Conservation (phyloP, 352 stramenopile species). For the Globisporangium lucens region DNA sequence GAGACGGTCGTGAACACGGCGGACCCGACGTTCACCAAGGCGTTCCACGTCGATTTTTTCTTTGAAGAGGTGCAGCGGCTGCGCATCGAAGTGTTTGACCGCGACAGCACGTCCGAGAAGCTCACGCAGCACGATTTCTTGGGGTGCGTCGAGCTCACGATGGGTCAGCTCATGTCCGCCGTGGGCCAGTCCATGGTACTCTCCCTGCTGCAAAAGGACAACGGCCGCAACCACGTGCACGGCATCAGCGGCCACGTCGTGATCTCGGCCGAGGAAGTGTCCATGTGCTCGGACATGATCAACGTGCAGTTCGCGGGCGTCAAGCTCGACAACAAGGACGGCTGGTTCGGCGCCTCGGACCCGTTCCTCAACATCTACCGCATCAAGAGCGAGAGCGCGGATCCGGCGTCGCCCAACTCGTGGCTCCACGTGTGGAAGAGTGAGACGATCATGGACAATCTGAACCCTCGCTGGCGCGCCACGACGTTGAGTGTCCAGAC, state of each 20-base stretch:
- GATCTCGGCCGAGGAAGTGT: conserved; percentile 72
- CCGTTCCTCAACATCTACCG: conserved; percentile 79
- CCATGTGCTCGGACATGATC: conserved; percentile 56
- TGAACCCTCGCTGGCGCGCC: conserved; percentile 59
- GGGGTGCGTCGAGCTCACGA: conserved; percentile 71
- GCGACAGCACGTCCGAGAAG: conserved; percentile 59
- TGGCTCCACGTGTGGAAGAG: conserved; percentile 73
- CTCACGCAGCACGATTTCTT: conserved; percentile 68
- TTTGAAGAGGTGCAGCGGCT: conserved; percentile 83
- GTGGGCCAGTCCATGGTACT: conserved; percentile 58
- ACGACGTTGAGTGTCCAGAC: conserved; percentile 57
- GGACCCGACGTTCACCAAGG: conserved; percentile 67
- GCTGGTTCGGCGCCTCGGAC: conserved; percentile 73
- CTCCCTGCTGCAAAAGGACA: conserved; percentile 50
- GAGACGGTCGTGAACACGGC: conserved; percentile 71
- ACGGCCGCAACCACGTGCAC: conserved; percentile 25
- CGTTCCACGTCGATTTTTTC: conserved; percentile 71
- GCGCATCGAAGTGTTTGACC: conserved; percentile 78
- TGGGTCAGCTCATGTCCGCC: conserved; percentile 72
- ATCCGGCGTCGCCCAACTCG: conserved; percentile 35
- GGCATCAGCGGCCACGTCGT: conserved; percentile 60
- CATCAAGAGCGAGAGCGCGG: conserved; percentile 36
- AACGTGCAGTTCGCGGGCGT: conserved; percentile 55
- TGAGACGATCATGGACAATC: conserved; percentile 61
- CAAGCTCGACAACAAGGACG: conserved; percentile 79